These are phyloP conservation scores for Grammothele lineata DNA, from an alignment of 768 basidiomycete genomes.

Conservation along the genomic window DNA sequence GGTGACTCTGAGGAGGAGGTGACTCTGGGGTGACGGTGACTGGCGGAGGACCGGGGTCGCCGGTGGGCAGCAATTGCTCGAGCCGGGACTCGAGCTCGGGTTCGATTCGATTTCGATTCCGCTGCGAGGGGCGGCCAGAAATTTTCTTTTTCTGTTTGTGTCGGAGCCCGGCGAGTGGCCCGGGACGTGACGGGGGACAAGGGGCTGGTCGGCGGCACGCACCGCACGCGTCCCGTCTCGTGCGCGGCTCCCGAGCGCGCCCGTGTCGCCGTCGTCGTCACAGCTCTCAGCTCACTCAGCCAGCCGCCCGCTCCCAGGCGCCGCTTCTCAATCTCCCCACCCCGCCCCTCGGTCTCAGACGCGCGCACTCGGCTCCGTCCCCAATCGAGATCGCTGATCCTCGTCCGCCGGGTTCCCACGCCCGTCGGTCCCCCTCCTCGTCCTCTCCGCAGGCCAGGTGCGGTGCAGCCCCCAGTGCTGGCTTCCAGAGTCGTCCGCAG, in stretches of 20 bases:
- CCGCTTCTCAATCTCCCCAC: background rate
- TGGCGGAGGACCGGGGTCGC: background rate
- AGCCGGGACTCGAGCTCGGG: background rate
- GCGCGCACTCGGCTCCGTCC: too few species aligned
- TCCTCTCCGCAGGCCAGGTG: too few species aligned
- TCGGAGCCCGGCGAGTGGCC: constrained; percentile 12
- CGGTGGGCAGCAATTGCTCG: background rate
- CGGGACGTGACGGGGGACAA: background rate
- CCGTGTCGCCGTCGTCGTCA: background rate
- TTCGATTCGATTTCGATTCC: background rate
- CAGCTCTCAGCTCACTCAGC: background rate
- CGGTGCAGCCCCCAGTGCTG: too few species aligned
- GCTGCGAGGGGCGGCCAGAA: background rate
- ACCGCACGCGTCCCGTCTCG: constrained; percentile 2
- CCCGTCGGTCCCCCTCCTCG: too few species aligned
- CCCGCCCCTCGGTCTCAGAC: background rate
- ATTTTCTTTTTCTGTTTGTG: too few species aligned
- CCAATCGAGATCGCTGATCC: too few species aligned
- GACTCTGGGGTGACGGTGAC: background rate
- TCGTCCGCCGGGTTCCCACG: too few species aligned
- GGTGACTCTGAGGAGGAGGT: background rate
- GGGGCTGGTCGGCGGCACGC: constrained; percentile 8
- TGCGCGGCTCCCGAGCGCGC: background rate
- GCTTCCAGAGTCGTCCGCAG: too few species aligned
- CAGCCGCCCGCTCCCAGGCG: background rate